phyloP scores from a whole-genome alignment of 371 early-diverging fungal genomes.

The Vairimorpha necatrix region DNA sequence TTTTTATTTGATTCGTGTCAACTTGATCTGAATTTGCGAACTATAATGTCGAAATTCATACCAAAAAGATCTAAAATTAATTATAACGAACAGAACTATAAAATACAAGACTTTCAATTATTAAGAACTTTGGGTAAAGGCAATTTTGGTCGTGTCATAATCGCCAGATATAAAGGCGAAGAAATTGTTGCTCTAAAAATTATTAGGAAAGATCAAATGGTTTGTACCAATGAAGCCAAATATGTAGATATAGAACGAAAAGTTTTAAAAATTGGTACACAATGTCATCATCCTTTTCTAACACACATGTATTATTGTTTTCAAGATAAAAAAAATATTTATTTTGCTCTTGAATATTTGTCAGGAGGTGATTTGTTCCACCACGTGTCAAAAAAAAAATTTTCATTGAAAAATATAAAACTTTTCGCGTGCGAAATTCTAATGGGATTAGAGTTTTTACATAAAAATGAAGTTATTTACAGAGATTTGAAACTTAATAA shows the following conservation, averaged over 20 bases:
- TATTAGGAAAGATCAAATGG: constrained; percentile 83
- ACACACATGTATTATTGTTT: constrained; percentile 65
- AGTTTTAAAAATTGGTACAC: constrained; percentile 77
- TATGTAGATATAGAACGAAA: constrained; percentile 82
- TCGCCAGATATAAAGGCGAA: constrained; percentile 76
- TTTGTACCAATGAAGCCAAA: constrained; percentile 78
- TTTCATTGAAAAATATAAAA: constrained; percentile 85
- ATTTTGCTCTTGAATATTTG: constrained; percentile 60
- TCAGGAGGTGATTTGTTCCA: constrained; percentile 90
- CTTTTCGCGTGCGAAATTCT: constrained; percentile 94
- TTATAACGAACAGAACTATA: constrained; percentile 31
- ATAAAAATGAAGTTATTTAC: constrained; percentile 87
- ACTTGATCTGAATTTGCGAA: constrained; percentile 70
- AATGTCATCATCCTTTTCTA: constrained; percentile 74
- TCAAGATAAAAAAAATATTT: constrained; percentile 56
- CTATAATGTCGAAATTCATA: constrained; percentile 38
- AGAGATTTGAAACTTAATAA: constrained; percentile 94
- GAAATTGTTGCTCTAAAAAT: constrained; percentile 83
- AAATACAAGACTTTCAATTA: constrained; percentile 78
- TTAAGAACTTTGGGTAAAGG: constrained; percentile 86
- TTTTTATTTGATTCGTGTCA: constrained; percentile 86
- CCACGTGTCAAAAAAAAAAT: constrained; percentile 87
- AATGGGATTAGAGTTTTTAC: constrained; percentile 83
- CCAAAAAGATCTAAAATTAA: constrained; percentile 26
- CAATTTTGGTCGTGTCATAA: constrained; percentile 91